phyloP scores from a whole-genome alignment of 2,329 filamentous ascomycete genomes.

The Phialophora chinensis region DNA sequence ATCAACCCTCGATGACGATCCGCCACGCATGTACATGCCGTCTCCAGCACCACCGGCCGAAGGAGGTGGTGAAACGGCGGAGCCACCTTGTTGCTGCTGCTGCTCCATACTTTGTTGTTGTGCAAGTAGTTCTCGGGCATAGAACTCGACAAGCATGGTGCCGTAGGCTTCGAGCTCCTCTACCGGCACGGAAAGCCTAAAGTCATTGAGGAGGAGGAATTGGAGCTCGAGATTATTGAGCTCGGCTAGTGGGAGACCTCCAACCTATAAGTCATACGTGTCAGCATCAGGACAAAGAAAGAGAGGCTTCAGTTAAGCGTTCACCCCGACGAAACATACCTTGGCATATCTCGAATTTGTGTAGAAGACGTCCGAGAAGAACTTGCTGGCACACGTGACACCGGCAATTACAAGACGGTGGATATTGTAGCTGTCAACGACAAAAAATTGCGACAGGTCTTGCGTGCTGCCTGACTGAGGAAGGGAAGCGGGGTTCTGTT shows the following conservation, averaged over 20 bases:
- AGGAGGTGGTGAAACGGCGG: slow-evolving; percentile 25
- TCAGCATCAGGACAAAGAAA: slow-evolving; percentile 31
- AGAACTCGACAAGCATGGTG: slow-evolving; percentile 98
- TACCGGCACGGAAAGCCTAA: slow-evolving; percentile 87
- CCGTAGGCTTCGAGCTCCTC: slow-evolving; percentile 97
- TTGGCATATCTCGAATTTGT: slow-evolving; percentile 99
- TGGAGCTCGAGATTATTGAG: slow-evolving; percentile 96
- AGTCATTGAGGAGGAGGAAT: slow-evolving; percentile 94
- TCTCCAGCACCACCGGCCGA: slow-evolving; percentile 18
- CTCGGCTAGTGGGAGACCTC: slow-evolving; percentile 86
- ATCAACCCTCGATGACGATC: slow-evolving; percentile 17
- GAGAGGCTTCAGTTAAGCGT: background rate
- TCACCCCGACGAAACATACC: slow-evolving; percentile 58
- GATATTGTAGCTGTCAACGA: slow-evolving; percentile 99
- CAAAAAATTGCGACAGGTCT: slow-evolving; percentile 72
- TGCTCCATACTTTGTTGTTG: slow-evolving; percentile 55
- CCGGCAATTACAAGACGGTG: slow-evolving; percentile 95
- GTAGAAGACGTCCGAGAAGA: slow-evolving; percentile 98
- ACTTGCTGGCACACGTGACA: slow-evolving; percentile 98
- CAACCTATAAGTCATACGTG: slow-evolving; percentile 67
- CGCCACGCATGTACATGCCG: slow-evolving; percentile 37
- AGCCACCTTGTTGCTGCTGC: slow-evolving; percentile 13
- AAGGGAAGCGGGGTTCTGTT: slow-evolving; percentile 11
- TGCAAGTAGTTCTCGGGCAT: slow-evolving; percentile 84
- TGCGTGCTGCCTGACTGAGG: slow-evolving; percentile 15